Base-by-base conservation (phyloP, 2,329 filamentous ascomycete species). In the Trichoderma koningiopsis region DNA sequence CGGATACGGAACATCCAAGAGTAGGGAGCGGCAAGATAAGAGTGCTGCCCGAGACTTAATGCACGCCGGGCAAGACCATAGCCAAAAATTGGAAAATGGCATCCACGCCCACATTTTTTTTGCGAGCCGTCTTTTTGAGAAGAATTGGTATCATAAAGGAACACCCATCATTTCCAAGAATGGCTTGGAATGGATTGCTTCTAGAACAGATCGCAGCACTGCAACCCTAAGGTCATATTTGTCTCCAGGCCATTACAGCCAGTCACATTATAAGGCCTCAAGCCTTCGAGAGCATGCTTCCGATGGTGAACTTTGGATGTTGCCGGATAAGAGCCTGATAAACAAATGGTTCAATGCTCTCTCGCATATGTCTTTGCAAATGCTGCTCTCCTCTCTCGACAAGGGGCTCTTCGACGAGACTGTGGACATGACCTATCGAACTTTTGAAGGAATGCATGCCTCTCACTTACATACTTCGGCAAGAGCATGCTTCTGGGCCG, bases 111-210 rank as follows among this genome's bases (percentile, higher is more conserved):
- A 22, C 10, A 56, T 64, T n/a, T 5, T 8, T 31, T 16, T 22
- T 16, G 31, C 24, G 11, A 22, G 16, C 19, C 43, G n/a, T 6
- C 61, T 64, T 4, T 64, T 64, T 22, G 49, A 19, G 11, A 49
- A n/a, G 19, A 64, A 64, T 19, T 64, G 61, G 61, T 64, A 64
- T 31, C 49, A 64, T 6, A 55, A 33, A 43, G 61, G 61, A 31
- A 11, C 55, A 16, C 61, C 61, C 5, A 64, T 64, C 8, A 22
- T 64, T n/a, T 64, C 61, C 1, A 24, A 64, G 16, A 16, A 16
- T 13, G 61, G 61, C 10, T 35, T 64, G 4, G 24, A 31, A 31
- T 64, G 61, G 61, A 56, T 64, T 43, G 33, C 61, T 27, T 64
- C 61, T 16, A 55, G 33, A 8, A 64, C 61, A 22, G 47, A 22